Evolutionary conservation across 1,139 yeast species (phyloP), one percentile per base, ranked within the genome.

Genomic region (Yamadazyma dendronema): DNA sequence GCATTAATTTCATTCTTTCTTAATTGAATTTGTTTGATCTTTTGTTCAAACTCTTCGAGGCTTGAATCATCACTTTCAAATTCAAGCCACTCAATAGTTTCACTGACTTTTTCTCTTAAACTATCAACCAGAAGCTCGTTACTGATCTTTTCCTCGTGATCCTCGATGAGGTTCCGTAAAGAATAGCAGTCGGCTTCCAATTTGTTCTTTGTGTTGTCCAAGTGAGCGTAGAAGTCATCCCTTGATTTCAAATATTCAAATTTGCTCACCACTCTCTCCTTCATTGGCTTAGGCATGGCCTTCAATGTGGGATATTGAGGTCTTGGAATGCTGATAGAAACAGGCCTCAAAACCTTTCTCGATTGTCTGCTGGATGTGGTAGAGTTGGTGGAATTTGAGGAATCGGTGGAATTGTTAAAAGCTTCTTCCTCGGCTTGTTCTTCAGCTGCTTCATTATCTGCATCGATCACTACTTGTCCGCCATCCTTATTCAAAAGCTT

Each of bases 41-140:
- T 66, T 1, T 41, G 47, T 33, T 59, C 50, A 30, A 78, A 56
- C 8, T 64, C 74, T n/a, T 64, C 65, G 29, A 71, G 42, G 1
- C 69, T 46, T 1, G 87, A 75, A 22, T 65, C 67, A 39, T 79
- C 85, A 37, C 87, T 75, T 16, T 82, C 90, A 47, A 76, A 80
- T 38, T 87, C 95, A 27, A 88, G 65, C 96, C 96, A 87, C 44
- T 84, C 94, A 36, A 84, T 62, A 17, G 72, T 62, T 17, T 79
- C 81, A 22, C 65, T 46, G 2, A 83, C 72, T 25, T 48, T 46
- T 3, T 44, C 31, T 22, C 51, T 44, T 28, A 54, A 50, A 8
- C 47, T 47, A 0, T 56, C 54, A 1, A 68, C 47, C 4, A 74
- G 65, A 14, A 73, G 48, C 10, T 63, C 65, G 9, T 56, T 49